Percentiles rank a stretch among this genome's conserved stretches.
phyloP scores from a whole-genome alignment of 2,329 filamentous ascomycete genomes.

The Penicillium sp. region DNA sequence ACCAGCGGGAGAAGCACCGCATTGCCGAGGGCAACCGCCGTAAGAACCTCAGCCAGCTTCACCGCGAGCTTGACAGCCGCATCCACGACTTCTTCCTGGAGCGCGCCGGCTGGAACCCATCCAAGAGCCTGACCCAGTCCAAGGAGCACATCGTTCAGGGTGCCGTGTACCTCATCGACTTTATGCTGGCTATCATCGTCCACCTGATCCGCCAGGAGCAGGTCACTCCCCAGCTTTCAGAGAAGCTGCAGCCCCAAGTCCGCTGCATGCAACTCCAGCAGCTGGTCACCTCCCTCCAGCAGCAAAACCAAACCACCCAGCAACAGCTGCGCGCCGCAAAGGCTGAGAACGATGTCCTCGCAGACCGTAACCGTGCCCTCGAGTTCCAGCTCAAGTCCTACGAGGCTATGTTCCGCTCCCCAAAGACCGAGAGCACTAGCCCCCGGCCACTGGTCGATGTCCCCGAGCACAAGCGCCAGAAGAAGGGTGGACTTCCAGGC shows the following conservation, averaged over 20 bases:
- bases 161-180: conserved; percentile 40
- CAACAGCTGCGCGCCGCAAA: conserved; percentile 36
- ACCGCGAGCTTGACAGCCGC: conserved; percentile 38
- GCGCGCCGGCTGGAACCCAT: conserved; percentile 41
- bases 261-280: conserved; percentile 43
- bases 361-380: conserved; percentile 37
- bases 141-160: conserved; percentile 44
- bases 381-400: conserved; percentile 41
- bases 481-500: conserved; percentile 32
- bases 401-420: conserved; percentile 39
- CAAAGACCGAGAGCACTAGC: conserved; percentile 32
- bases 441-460: conserved; percentile 27
- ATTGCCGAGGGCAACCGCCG: conserved; percentile 42
- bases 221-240: conserved; percentile 35
- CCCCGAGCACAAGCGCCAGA: conserved; percentile 32
- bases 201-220: conserved; percentile 38
- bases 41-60: conserved; percentile 41
- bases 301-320: conserved; percentile 36
- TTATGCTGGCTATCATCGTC: conserved; percentile 39
- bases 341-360: conserved; percentile 36
- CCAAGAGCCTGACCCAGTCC: conserved; percentile 41
- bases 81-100: conserved; percentile 42
- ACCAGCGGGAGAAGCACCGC: conserved; percentile 42
- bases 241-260: conserved; percentile 39
- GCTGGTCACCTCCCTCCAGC: conserved; percentile 33